A percentile compares a stretch with the other conserved stretches of the same genome.
These are phyloP conservation scores for Kodamaea hsintzibuensis DNA, from an alignment of 805 yeast genomes.

Conservation along the genomic window DNA sequence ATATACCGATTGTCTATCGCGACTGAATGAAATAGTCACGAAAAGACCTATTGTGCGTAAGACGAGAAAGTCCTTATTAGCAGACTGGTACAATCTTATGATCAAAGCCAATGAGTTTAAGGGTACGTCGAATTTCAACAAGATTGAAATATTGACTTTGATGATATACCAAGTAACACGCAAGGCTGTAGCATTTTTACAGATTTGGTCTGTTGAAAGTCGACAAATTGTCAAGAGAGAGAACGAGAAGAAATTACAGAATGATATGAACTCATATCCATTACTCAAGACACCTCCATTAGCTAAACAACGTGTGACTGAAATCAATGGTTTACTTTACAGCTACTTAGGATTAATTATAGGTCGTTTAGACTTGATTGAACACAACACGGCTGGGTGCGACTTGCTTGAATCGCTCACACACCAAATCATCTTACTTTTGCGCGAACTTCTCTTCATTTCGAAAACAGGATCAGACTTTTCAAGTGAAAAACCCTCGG, in stretches of 20 bases:
- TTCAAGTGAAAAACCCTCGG: constrained; percentile 38
- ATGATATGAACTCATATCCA: constrained; percentile 44
- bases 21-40: constrained; percentile 70
- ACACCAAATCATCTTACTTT: constrained; percentile 65
- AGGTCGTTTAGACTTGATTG: constrained; percentile 78
- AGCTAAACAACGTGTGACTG: constrained; percentile 63
- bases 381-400: constrained; percentile 70
- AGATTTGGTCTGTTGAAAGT: constrained; percentile 71
- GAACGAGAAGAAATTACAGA: constrained; percentile 33
- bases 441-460: constrained; percentile 63
- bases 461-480: constrained; percentile 51
- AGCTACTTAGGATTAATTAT: constrained; percentile 65
- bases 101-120: constrained; percentile 73
- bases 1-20: constrained; percentile 70
- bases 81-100: constrained; percentile 82
- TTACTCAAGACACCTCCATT: constrained; percentile 56
- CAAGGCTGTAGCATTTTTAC: constrained; percentile 63
- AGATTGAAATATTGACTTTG: constrained; percentile 61
- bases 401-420: constrained; percentile 63
- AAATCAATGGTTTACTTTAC: constrained; percentile 59
- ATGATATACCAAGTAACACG: constrained; percentile 68
- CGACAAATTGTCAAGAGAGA: constrained; percentile 43
- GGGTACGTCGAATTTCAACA: constrained; percentile 57
- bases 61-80: constrained; percentile 65
- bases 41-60: constrained; percentile 60